Percentiles rank a stretch among this genome's conserved stretches.
These are phyloP conservation scores for Entomortierella lignicola DNA, from an alignment of 192 early-diverging fungal genomes.

Conservation along the genomic window DNA sequence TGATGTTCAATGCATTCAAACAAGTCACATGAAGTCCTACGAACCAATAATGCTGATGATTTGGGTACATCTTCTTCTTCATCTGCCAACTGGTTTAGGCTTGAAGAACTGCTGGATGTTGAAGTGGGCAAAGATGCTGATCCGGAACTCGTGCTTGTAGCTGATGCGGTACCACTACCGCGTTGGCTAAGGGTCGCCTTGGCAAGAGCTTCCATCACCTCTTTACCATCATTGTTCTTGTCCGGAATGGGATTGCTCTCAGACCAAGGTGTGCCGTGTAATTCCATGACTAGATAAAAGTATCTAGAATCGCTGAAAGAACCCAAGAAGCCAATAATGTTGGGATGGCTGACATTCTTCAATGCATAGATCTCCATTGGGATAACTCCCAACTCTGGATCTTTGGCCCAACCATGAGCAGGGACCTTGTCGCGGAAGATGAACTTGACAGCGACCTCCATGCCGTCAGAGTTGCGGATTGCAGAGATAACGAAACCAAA, in stretches of 20 bases:
- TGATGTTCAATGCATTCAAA: constrained; percentile 85
- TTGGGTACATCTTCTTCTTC: constrained; percentile 28
- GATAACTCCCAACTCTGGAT: constrained; percentile 57
- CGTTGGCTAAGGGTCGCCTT: constrained; percentile 39
- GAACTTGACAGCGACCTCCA: constrained; percentile 81
- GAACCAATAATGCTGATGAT: constrained; percentile 55
- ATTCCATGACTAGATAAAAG: constrained; percentile 70
- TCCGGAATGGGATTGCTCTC: constrained; percentile 35
- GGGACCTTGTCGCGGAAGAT: constrained; percentile 70
- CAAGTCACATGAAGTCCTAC: constrained; percentile 72
- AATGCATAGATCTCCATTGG: constrained; percentile 69
- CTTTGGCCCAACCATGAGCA: constrained; percentile 58
- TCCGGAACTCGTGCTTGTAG: constrained; percentile 33
- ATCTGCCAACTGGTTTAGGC: constrained; percentile 36
- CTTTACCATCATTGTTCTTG: constrained; percentile 6
- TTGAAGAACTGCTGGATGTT: constrained; percentile 33
- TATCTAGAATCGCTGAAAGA: constrained; percentile 56
- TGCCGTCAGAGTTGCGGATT: constrained; percentile 56
- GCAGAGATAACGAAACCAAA: constrained; percentile 78
- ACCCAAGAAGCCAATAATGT: constrained; percentile 73
- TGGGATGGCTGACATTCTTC: constrained; percentile 64
- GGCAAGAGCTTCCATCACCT: constrained; percentile 37
- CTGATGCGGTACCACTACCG: constrained; percentile 11
- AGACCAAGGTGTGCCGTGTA: constrained; percentile 67
- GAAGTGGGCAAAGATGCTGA: constrained; percentile 30